Evolutionary conservation across 169 alveolate genomes (phyloP).

Genomic region (Eimeria tenella): DNA sequence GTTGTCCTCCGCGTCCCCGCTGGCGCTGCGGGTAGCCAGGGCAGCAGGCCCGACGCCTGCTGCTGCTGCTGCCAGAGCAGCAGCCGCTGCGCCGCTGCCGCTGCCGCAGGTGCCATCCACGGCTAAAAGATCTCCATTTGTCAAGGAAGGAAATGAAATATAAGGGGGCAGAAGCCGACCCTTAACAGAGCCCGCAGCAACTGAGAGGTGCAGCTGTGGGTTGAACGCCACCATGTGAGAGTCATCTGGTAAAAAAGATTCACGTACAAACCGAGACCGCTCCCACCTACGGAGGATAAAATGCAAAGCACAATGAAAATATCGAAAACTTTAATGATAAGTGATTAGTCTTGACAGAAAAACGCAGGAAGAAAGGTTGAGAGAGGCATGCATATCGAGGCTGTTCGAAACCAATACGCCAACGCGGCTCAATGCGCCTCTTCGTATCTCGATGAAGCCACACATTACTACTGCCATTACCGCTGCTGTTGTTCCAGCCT

Average conservation of each 20-base stretch:
- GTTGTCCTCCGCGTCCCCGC: background rate
- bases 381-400: background rate
- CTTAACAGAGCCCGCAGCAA: conserved; percentile 74
- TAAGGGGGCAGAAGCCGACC: background rate
- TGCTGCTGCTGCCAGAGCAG: too few species aligned
- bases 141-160: conserved; percentile 43
- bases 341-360: background rate
- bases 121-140: background rate
- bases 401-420: background rate
- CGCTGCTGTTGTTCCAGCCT: background rate
- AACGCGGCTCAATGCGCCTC: too few species aligned
- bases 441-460: too few species aligned
- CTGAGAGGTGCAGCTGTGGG: conserved; percentile 87
- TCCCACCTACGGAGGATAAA: conserved; percentile 82
- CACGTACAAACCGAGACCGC: conserved; percentile 80
- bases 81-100: background rate
- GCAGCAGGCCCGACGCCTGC: background rate
- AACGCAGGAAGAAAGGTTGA: conserved; percentile 19
- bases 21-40: background rate
- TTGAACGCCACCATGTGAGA: conserved; percentile 89
- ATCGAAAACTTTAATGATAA: background rate
- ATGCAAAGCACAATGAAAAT: background rate
- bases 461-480: background rate
- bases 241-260: conserved; percentile 88
- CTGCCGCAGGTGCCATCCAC: background rate